These are phyloP conservation scores for Neurospora sp. DNA, from an alignment of 495 filamentous ascomycete genomes.

Conservation along the genomic window DNA sequence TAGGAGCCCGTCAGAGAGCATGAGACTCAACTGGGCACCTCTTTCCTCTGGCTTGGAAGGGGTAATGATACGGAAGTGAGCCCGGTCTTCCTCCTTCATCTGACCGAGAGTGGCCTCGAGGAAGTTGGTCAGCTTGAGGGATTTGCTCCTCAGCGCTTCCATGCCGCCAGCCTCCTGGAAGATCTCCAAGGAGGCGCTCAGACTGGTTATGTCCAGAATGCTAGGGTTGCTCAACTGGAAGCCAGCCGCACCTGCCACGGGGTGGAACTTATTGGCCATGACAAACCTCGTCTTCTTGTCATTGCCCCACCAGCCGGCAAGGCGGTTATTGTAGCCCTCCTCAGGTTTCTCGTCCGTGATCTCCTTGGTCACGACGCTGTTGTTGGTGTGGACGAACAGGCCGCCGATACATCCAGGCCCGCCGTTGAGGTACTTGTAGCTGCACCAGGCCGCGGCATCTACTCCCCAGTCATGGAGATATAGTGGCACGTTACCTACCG, in stretches of 20 bases:
- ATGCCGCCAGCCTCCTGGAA: conserved; percentile 65
- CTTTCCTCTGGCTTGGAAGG: conserved; percentile 59
- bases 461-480: conserved; percentile 86
- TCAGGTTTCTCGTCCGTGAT: conserved; percentile 23
- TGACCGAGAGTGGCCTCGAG: conserved; percentile 57
- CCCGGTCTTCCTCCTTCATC: conserved; percentile 30
- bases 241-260: conserved; percentile 56
- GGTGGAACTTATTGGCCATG: conserved; percentile 71
- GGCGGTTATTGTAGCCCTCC: conserved; percentile 40
- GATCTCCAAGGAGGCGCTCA: conserved; percentile 67
- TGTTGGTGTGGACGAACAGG: conserved; percentile 73
- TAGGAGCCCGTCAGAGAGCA: conserved; percentile 56
- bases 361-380: conserved; percentile 44
- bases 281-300: conserved; percentile 65
- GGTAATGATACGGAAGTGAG: conserved; percentile 69
- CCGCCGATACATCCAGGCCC: conserved; percentile 84
- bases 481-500: conserved; percentile 80
- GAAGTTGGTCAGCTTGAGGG: conserved; percentile 65
- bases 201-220: conserved; percentile 54
- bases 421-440: conserved; percentile 91
- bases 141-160: conserved; percentile 59
- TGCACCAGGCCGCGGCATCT: conserved; percentile 95
- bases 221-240: conserved; percentile 63
- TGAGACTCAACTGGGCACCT: conserved; percentile 79
- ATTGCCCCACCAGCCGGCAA: conserved; percentile 88